phyloP scores from a whole-genome alignment of 345 rosid species.

The Boechera retrofracta region DNA sequence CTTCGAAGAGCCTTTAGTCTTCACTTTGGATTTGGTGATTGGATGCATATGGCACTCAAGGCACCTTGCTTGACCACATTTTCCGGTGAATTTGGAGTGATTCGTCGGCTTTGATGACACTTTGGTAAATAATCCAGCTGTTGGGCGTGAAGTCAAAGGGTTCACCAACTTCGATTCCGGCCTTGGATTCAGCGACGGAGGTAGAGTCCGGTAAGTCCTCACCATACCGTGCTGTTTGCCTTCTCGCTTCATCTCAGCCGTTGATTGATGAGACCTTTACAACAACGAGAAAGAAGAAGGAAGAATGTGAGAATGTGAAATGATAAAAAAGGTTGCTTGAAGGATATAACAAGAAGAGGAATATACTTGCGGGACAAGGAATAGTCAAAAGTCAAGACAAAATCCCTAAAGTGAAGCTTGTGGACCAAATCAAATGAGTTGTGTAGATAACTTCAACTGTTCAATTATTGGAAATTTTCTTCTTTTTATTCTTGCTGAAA shows the following conservation, averaged over 20 bases:
- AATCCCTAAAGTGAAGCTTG: slow-evolving; percentile 29
- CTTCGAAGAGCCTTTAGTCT: slow-evolving; percentile 52
- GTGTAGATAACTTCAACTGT: slow-evolving; percentile 37
- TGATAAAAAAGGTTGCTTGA: slow-evolving; percentile 33
- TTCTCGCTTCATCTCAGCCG: slow-evolving; percentile 65
- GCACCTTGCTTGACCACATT: slow-evolving; percentile 63
- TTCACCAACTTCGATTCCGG: slow-evolving; percentile 46
- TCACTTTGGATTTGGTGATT: slow-evolving; percentile 40
- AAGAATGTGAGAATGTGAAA: slow-evolving; percentile 25
- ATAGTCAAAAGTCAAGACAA: slow-evolving; percentile 29
- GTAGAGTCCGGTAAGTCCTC: slow-evolving; percentile 53
- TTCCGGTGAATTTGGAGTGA: slow-evolving; percentile 86
- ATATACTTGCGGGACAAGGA: slow-evolving; percentile 49
- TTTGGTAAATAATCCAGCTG: slow-evolving; percentile 62
- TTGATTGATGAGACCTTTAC: slow-evolving; percentile 10
- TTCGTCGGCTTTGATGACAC: slow-evolving; percentile 64
- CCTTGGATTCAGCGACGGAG: slow-evolving; percentile 52
- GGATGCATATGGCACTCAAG: slow-evolving; percentile 42
- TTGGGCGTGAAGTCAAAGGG: slow-evolving; percentile 51
- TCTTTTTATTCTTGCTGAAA: background rate
- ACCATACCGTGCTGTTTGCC: slow-evolving; percentile 82
- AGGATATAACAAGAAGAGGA: slow-evolving; percentile 35
- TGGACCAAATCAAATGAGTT: slow-evolving; percentile 40
- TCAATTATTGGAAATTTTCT: slow-evolving; percentile 12
- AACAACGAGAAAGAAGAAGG: slow-evolving; percentile 11